Evolutionary conservation across 2,329 filamentous ascomycete species (phyloP).

Genomic region (Cryphonectria radicalis): DNA sequence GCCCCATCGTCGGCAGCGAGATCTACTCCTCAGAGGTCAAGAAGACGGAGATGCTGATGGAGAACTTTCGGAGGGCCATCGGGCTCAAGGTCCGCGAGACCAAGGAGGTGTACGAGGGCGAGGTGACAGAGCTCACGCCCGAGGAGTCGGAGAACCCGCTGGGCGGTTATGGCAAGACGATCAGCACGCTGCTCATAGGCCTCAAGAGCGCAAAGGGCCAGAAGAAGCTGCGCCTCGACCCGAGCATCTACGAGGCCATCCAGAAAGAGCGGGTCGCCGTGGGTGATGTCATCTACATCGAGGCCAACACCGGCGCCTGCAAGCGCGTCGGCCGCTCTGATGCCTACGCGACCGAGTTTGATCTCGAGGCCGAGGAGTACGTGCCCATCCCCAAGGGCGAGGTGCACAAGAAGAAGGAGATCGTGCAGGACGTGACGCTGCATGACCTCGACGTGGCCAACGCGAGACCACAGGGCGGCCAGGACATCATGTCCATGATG

Average conservation of each 20-base stretch:
- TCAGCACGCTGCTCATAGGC: conserved; percentile 92
- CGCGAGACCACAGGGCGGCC: conserved; percentile 89
- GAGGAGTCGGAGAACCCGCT: conserved; percentile 98
- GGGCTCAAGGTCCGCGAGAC: conserved; percentile 96
- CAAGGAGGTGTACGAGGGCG: conserved; percentile 98
- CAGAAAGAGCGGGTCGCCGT: conserved; percentile 97
- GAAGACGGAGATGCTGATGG: conserved; percentile 99
- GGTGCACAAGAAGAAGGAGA: conserved; percentile 99
- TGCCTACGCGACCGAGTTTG: conserved; percentile 97
- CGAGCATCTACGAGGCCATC: conserved; percentile 98
- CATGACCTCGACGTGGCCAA: conserved; percentile 98
- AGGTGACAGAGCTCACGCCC: conserved; percentile 95
- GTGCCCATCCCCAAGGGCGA: conserved; percentile 98
- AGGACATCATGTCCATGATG: conserved; percentile 99
- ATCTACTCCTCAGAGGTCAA: conserved; percentile 98
- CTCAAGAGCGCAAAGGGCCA: conserved; percentile 95
- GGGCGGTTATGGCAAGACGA: conserved; percentile 95
- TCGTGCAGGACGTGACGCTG: conserved; percentile 96
- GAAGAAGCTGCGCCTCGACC: conserved; percentile 95
- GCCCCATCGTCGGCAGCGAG: conserved; percentile 96
- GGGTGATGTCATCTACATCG: conserved; percentile 98
- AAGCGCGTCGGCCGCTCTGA: conserved; percentile 96
- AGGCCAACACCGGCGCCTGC: conserved; percentile 97
- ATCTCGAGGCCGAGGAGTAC: conserved; percentile 98
- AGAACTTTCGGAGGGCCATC: conserved; percentile 97